Base-by-base conservation (phyloP, 352 stramenopile genomes). In the Phytophthora uliginosa region DNA sequence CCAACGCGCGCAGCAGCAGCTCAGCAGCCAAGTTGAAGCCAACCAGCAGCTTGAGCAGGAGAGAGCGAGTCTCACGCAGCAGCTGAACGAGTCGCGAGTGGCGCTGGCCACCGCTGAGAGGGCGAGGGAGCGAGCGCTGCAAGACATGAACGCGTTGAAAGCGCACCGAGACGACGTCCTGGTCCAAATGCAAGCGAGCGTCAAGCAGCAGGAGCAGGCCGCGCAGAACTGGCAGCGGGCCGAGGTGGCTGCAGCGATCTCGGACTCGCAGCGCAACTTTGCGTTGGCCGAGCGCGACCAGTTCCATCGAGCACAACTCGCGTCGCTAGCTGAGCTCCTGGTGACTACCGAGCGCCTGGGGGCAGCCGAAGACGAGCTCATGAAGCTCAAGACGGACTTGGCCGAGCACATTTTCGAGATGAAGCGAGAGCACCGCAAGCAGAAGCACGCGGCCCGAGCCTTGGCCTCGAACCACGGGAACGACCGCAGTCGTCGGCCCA, bases 201-300 rank as follows among this genome's bases (percentile, higher is more conserved):
- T 92, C 4, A 54, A n/a, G 18, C 79, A 86, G 26, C 83, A 92
- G 24, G 70, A 86, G 34, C 59, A 78, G 18, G 62, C 72, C 1
- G 74, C 82, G 0, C 58, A 81, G 55, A 77, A 79, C 33, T 94
- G 87, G 87, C 83, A 89, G 24, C 74, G 76, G 5, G 85, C 87
- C 1, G 87, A 94, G 59, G 61, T 77, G 0, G 83, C 87, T 0
- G 85, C 85, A 1, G 77, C 86, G 0, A 86, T 93, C 1, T 76
- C 85, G 3, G 86, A 94, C 28, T 91, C 85, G 9, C 84, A 92
- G 60, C 84, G 86, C 51, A 94, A 90, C 58, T 86, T 90, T 33
- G 81, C 82, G 28, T 83, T 92, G 7, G 77, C 59, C 5, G 84
- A 93, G 53, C 85, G 85, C 3, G 83, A 93, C 33, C 73, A 79